Evolutionary conservation across 805 yeast species (phyloP).

Genomic region (Wickerhamiella shivajii): DNA sequence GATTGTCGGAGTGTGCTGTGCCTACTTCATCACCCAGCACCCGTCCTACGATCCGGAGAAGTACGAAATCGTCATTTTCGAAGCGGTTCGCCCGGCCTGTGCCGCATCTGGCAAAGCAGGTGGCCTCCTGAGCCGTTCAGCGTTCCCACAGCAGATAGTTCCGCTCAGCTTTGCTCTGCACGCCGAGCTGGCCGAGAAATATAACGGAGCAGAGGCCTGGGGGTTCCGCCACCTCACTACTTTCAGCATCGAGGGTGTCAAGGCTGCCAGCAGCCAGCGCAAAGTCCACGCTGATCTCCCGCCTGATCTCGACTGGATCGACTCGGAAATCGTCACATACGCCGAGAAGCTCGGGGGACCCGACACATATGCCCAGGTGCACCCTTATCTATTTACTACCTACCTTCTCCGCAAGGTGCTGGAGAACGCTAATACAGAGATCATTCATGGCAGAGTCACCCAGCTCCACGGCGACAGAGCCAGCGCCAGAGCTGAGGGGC

Average conservation of each 20-base stretch:
- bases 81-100: slow-evolving; percentile 85
- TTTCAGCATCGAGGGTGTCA: slow-evolving; percentile 61
- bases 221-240: slow-evolving; percentile 84
- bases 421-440: slow-evolving; percentile 68
- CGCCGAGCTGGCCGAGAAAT: slow-evolving; percentile 62
- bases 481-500: slow-evolving; percentile 22
- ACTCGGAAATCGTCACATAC: slow-evolving; percentile 43
- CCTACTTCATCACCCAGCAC: slow-evolving; percentile 74
- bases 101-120: slow-evolving; percentile 98
- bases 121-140: slow-evolving; percentile 88
- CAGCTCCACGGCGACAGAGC: slow-evolving; percentile 36
- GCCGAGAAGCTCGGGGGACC: slow-evolving; percentile 75
- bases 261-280: slow-evolving; percentile 5
- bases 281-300: slow-evolving; percentile 27
- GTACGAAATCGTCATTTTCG: slow-evolving; percentile 73
- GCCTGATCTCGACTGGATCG: slow-evolving; percentile 60
- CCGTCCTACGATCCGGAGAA: slow-evolving; percentile 59
- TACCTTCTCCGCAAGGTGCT: slow-evolving; percentile 65
- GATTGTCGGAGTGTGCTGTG: slow-evolving; percentile 89
- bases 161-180: slow-evolving; percentile 78
- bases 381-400: slow-evolving; percentile 88
- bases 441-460: slow-evolving; percentile 72
- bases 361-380: slow-evolving; percentile 90
- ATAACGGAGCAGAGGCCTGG: slow-evolving; percentile 79
- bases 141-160: slow-evolving; percentile 89